Base-by-base conservation (phyloP, 163 green algal genomes). In the Chlamydomonas reinhardtii region DNA sequence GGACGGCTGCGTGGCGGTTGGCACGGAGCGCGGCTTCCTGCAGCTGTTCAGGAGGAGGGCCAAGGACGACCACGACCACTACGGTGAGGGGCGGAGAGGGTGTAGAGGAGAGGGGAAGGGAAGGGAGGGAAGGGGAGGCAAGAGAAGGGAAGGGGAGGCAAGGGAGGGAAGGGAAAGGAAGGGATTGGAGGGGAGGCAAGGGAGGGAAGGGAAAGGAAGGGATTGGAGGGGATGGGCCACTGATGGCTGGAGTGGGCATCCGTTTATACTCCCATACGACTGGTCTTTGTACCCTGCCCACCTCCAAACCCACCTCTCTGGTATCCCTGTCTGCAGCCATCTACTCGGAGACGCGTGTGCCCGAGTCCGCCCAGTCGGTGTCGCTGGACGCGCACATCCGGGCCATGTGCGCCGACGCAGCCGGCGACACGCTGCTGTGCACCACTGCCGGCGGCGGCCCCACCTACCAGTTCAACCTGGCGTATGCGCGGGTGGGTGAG, bases 381-480 rank as follows among this genome's bases (percentile, higher is more conserved):
- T 78, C 79, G 0, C 69, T 86, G 68, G 77, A 85, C 65, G 32
- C 31, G 43, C 77, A 85, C 34, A 76, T 85, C 31, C 65, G 77
- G 22, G 48, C 48, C n/a, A 69, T 85, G 66, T 39, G 39, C 43
- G 66, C 69, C n/a, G 77, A 70, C 17, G n/a, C 31, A 2, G 77
- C 25, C 19, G 77, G 77, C 6, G 77, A 85, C 34, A 85, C 66
- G 77, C 66, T 85, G 43, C 48, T 76, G 43, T 85, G 77, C 66
- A 52, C 77, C 31, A 85, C 77, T 14, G 77, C n/a, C 76, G 66
- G 29, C 62, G 39, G 76, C n/a, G 84, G 84, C 24, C 65, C 75
- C 35, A 74, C 79, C 19, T 81, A 76, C 69, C 52, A 81, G 52
- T 82, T 89, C 75, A 89, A 85, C 75, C 43, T 79, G 32, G 54